Base-by-base conservation (phyloP, 1,284 basidiomycete species). In the Puccinia triticina region DNA sequence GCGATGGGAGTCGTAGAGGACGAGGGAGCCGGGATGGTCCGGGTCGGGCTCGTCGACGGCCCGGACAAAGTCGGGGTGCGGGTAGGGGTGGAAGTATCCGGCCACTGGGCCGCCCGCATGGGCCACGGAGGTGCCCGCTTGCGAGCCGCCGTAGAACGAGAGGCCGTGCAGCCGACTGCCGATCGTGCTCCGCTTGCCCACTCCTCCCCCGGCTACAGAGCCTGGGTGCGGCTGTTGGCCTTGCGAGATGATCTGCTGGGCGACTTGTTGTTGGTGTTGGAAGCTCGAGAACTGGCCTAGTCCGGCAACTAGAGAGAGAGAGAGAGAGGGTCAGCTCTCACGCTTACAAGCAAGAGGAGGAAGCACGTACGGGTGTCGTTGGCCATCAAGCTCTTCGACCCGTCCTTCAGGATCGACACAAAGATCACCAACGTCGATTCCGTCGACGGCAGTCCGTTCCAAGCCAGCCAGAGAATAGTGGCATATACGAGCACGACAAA, bases 361-460 rank as follows among this genome's bases (percentile, higher is more conserved):
- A 43, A n/a, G 40, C 2, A 46, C 67, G 2, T 16, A 69, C 67
- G 23, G n/a, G 18, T 18, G 0, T 69, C 67, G 18, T 69, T 69
- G n/a, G 21, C 23, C 67, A 69, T 69, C 67, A 69, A 26, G 40
- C n/a, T 69, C 34, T 69, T 69, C 37, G 67, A 57, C 23, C 77
- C 77, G 53, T 79, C 66, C 34, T 59, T 67, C 18, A 79, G 48
- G 66, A 79, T 79, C 1, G 77, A 79, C 32, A 79, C n/a, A 50
- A 79, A 79, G 66, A 79, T 79, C 5, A 79, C 77, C 1, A 79
- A 23, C 23, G 77, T 79, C 5, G 77, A 79, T 48, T 79, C 77
- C 0, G 61, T 32, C 8, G 64, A 69, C 11, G 77, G 77, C 57
- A 57, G 71, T 0, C 77, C 77, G 32, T 23, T 34, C 77, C 77